phyloP scores from a whole-genome alignment of 805 yeast genomes.

The Lipomyces spencermartinsiae region DNA sequence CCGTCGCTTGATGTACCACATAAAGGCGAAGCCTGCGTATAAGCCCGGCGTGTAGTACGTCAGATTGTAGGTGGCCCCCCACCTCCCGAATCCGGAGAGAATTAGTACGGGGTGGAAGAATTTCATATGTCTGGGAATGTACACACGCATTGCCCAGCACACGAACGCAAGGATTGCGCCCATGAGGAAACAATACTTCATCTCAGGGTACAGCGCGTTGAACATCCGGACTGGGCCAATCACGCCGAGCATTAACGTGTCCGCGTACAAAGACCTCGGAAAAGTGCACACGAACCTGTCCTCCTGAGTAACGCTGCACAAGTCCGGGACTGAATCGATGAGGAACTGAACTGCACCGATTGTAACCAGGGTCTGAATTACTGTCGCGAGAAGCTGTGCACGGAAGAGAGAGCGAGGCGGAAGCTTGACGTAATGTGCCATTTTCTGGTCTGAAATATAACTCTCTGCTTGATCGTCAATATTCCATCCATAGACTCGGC shows the following conservation, averaged over 20 bases:
- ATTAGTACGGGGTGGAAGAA: constrained; percentile 32
- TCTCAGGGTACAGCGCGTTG: constrained; percentile 26
- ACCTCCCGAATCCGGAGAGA: constrained; percentile 32
- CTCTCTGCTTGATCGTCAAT: constrained; percentile 55
- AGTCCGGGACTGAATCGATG: constrained; percentile 29
- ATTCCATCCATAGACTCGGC: constrained; percentile 37
- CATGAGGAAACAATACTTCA: constrained; percentile 35
- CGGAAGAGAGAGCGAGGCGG: constrained; percentile 59
- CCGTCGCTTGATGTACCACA: constrained; percentile 59
- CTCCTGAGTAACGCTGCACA: constrained; percentile 35
- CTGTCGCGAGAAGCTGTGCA: constrained; percentile 59
- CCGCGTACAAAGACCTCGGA: constrained; percentile 36
- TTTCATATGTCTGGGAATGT: constrained; percentile 13
- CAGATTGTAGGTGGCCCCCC: constrained; percentile 25
- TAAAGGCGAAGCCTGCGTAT: constrained; percentile 57
- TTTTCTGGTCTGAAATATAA: constrained; percentile 49
- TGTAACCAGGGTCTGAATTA: constrained; percentile 61
- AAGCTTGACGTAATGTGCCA: constrained; percentile 60
- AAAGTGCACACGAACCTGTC: constrained; percentile 38
- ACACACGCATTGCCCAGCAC: constrained; percentile 23
- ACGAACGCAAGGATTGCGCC: constrained; percentile 30
- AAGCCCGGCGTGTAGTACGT: constrained; percentile 51
- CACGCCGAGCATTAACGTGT: constrained; percentile 38
- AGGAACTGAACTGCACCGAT: constrained; percentile 58
- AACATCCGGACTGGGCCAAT: constrained; percentile 38